Base-by-base conservation (phyloP, 345 rosid species). In the Streptanthus diversifolius region DNA sequence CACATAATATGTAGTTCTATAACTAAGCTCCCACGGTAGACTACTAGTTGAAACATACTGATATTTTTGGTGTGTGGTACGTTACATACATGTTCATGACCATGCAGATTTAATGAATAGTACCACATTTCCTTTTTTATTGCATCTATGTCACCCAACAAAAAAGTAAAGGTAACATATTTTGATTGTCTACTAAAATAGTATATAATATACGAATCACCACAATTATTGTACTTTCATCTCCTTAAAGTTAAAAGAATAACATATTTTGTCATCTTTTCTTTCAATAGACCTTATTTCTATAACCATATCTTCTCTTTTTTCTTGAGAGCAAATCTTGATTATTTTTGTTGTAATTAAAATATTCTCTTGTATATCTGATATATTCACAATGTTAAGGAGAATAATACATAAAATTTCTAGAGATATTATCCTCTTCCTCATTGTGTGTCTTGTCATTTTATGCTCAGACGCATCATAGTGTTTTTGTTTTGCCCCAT, bases 271-370 rank as follows among this genome's bases (percentile, higher is more conserved):
- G 17, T 35, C 29, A 6, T 35, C 24, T 58, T 59, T 25, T 56
- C 15, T 30, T 27, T 55, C 14, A 12, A 36, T 33, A 35, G 4
- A 33, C 37, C 36, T 33, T 45, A 22, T 47, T 32, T 47, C 47
- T 35, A 70, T 9, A 15, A 70, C 39, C 75, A 39, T 60, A 49
- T 70, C 74, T 70, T 59, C 60, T 71, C 59, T 36, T 48, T 68
- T 59, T 35, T 9, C 14, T 25, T 48, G 19, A 17, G 21, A 71
- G 21, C 75, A 51, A 35, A 60, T 71, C 68, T 71, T 61, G 51
- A 35, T 33, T 48, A 59, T 36, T 59, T 59, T 33, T 35, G 24
- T 70, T 70, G 55, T n/a, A 32, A 33, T 19, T 9, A 9, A 43
- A 10, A 5, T 68, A 17, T 37, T 37, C 2, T 54, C 10, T 45